Base-by-base conservation (phyloP, 2,329 filamentous ascomycete genomes). In the Claviceps quebecensis region DNA sequence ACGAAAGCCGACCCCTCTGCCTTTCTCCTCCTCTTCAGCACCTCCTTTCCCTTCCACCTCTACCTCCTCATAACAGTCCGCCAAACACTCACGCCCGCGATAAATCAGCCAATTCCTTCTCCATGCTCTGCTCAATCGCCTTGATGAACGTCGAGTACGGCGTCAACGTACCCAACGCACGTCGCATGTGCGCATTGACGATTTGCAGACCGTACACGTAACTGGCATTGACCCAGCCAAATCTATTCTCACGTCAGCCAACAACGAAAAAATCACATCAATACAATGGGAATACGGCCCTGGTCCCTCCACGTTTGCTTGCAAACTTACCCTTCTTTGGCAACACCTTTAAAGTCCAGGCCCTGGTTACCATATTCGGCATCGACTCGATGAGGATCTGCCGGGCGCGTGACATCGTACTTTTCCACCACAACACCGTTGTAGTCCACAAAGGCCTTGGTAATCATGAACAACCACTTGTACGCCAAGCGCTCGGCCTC, bases 311-410 rank as follows among this genome's bases (percentile, higher is more conserved):
- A 29, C 2, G 9, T 9, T 29, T 29, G 8, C 26, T 9, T 29
- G 8, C 8, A 9, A 8, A 81, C 86, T 77, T 72, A 95, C 88
- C 91, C 91, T 80, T 97, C 91, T 60, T 87, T 88, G 50, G 91
- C 87, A 59, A 95, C 90, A 40, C 91, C 91, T 71, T 94, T 95
- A 72, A 97, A 96, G 64, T 96, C 87, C 48, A 86, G 74, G 2
- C 93, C 93, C 67, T 98, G 93, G 67, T 98, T 98, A 6, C 93
- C 93, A 64, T 98, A 98, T 69, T 98, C 93, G 53, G 91, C 93
- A 67, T 94, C 88, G 13, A 97, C 93, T 55, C 86, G 84, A 69
- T 97, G 93, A 39, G 93, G 90, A 61, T 95, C 90, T 52, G 90
- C 81, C 5, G 86, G 83, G 52, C 87, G 75, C 19, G 91, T 97